Base-by-base conservation (phyloP, 345 rosid species). In the Hibiscus mutabilis region DNA sequence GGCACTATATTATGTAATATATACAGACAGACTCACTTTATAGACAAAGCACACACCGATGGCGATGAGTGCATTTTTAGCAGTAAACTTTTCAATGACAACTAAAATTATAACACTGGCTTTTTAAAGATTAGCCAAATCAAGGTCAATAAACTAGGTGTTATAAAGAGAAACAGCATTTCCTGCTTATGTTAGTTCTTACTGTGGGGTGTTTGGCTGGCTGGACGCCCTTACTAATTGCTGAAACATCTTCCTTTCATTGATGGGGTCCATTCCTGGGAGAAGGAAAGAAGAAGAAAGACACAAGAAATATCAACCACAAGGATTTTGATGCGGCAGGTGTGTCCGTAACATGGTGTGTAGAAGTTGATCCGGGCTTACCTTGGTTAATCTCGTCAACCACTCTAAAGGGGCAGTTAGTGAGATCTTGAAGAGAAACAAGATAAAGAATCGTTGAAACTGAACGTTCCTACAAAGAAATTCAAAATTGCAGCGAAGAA, bases 351-450 rank as follows among this genome's bases (percentile, higher is more conserved):
- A 14, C 51, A 72, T 14, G 24, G 55, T 13, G 53, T 0, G 24
- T 18, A 62, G 16, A 58, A 57, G 24, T 13, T 42, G 21, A 57
- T 14, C 16, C 12, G 19, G 16, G 11, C 75, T 72, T 72, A 91
- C 98, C 98, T 89, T 94, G 98, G 79, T 94, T 94, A 62, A 94
- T 94, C 90, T 91, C 97, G 73, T 94, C 98, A 75, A 94, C 98
- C 42, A 91, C 98, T 69, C 97, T 82, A 79, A 94, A 94, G 60
- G 97, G 97, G 82, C 98, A 94, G 82, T 90, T 88, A 40, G 97
- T 87, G 67, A 94, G 91, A 85, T 91, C 98, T 87, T 91, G 97
- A 80, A 94, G 97, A 66, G 97, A 94, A 70, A 91, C 97, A 62
- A 94, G 96, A 82, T 91, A 91, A 74, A 94, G 97, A 68, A 94